These are phyloP conservation scores for Pseudopyricularia javanii DNA, from an alignment of 2,329 filamentous ascomycete genomes.

Conservation along the genomic window DNA sequence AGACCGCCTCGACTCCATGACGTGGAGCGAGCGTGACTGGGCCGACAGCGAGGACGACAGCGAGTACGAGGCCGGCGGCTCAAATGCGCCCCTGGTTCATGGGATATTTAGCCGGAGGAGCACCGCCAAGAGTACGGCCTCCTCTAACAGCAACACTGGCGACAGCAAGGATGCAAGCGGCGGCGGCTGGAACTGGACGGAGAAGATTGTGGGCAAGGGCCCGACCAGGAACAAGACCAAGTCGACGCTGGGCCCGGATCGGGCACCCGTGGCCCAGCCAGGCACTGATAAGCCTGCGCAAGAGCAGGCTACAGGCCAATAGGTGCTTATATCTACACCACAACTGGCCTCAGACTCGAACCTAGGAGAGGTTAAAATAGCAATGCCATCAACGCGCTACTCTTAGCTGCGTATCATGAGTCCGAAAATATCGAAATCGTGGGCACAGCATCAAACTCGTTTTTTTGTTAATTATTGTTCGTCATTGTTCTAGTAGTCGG, in stretches of 20 bases:
- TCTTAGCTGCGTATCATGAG: too few relatives aligned
- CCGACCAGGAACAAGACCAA: not conserved
- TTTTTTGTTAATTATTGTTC: too few relatives aligned
- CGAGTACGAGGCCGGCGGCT: constrained; percentile 12
- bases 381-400: too few relatives aligned
- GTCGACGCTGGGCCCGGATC: not conserved
- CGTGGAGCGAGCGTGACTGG: constrained; percentile 57
- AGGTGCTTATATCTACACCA: too few relatives aligned
- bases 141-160: not conserved
- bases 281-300: not conserved
- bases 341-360: too few relatives aligned
- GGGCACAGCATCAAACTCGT: too few relatives aligned
- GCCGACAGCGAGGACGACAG: constrained; percentile 37
- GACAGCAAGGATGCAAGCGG: constrained; percentile 1
- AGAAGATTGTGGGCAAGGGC: constrained; percentile 37
- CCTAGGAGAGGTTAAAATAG: too few relatives aligned
- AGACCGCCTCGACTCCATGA: constrained; percentile 37
- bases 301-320: not conserved
- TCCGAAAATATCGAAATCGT: too few relatives aligned
- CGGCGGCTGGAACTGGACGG: constrained; percentile 35
- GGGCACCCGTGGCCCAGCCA: not conserved
- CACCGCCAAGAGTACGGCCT: constrained; percentile 3
- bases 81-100: not conserved
- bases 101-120: constrained; percentile 1
- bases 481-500: too few relatives aligned